phyloP scores from a whole-genome alignment of 768 basidiomycete genomes.

The Lentinula boryana region DNA sequence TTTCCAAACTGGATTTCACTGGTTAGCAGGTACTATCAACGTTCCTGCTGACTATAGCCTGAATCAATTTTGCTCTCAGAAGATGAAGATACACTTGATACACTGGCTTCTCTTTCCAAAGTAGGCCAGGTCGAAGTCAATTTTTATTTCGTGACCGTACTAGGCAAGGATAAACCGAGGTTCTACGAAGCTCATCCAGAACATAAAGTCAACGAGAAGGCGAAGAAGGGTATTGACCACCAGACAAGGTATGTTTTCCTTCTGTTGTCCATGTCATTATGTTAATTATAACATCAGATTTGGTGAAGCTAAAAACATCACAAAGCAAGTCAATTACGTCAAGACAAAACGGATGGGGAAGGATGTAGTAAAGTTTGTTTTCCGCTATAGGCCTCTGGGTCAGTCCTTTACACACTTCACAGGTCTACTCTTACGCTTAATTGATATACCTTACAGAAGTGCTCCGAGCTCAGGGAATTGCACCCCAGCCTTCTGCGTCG shows the following conservation, averaged over 20 bases:
- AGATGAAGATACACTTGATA: background rate
- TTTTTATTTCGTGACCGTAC: background rate
- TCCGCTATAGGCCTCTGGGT: too few species aligned
- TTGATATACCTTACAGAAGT: too few species aligned
- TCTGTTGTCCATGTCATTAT: background rate
- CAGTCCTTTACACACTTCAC: too few species aligned
- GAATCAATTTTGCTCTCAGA: background rate
- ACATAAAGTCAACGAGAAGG: background rate
- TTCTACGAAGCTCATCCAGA: background rate
- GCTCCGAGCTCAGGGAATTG: too few species aligned
- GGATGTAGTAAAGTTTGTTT: too few species aligned
- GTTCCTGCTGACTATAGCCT: too few species aligned
- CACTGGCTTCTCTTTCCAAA: background rate
- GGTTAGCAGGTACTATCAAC: background rate
- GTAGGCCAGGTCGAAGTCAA: background rate
- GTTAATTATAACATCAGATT: background rate
- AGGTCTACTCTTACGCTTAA: too few species aligned
- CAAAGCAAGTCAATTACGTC: background rate
- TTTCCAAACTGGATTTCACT: background rate
- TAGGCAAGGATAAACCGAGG: background rate
- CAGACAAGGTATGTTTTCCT: background rate
- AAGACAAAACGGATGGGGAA: too few species aligned
- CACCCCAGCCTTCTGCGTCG: too few species aligned
- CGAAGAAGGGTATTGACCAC: background rate
- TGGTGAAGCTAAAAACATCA: background rate